Percentiles rank a stretch among this genome's conserved stretches.
Conservation (phyloP, 441 rosid species). For the Aleurites moluccanus region DNA sequence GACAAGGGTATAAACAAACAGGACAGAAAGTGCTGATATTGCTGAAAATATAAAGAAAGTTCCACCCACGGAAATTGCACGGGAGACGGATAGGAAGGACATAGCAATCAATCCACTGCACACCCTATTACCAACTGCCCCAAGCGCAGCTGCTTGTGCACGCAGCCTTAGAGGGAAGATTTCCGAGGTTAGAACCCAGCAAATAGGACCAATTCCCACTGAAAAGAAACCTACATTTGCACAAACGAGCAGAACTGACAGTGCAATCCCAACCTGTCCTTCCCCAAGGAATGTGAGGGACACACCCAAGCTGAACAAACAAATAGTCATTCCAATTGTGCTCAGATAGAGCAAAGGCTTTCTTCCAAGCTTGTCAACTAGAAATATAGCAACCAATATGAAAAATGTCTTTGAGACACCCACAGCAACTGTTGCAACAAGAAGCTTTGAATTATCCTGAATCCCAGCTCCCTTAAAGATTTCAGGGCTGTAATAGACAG, state of each 20-base stretch:
- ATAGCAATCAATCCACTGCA: constrained; percentile 86
- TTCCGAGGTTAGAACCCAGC: constrained; percentile 88
- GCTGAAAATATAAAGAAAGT: constrained; percentile 63
- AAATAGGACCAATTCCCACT: constrained; percentile 77
- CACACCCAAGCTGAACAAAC: constrained; percentile 59
- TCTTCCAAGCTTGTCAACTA: constrained; percentile 74
- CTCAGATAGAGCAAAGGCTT: constrained; percentile 85
- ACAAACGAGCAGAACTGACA: constrained; percentile 58
- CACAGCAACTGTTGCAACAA: constrained; percentile 80
- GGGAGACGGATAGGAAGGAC: constrained; percentile 79
- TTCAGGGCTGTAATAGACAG: constrained; percentile 87
- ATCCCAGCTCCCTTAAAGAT: constrained; percentile 72
- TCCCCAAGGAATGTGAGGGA: constrained; percentile 53
- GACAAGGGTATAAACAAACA: constrained; percentile 57
- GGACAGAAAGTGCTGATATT: constrained; percentile 64
- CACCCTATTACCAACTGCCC: constrained; percentile 82
- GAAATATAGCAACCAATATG: constrained; percentile 67
- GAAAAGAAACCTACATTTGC: constrained; percentile 91
- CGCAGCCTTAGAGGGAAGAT: constrained; percentile 77
- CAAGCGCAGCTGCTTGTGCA: constrained; percentile 87
- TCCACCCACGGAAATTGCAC: constrained; percentile 62
- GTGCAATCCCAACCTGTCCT: constrained; percentile 44
- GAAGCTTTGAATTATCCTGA: constrained; percentile 56
- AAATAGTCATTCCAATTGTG: constrained; percentile 88
- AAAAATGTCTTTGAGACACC: constrained; percentile 71